Evolutionary conservation across 176 grass and related monocot genomes (phyloP).

Genomic region (Cenchrus fungigraminus): DNA sequence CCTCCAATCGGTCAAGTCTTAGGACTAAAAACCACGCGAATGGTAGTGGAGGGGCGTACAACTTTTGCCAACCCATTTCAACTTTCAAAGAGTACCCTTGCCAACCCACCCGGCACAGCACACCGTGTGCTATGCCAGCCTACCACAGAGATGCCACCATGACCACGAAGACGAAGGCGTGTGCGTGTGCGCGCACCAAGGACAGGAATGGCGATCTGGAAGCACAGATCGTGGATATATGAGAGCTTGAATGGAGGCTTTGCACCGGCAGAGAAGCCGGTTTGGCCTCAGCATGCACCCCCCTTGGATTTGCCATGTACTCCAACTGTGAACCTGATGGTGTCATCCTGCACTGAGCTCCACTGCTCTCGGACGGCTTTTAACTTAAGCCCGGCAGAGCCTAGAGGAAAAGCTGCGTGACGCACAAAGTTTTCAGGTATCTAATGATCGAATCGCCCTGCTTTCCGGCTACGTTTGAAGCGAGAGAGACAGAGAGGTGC

Average conservation of each 20-base stretch:
- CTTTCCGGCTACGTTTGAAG: constrained; percentile 30
- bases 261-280: not conserved
- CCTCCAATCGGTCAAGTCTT: not conserved
- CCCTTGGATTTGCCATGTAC: not conserved
- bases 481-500: not conserved
- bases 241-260: not conserved
- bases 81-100: not conserved
- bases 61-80: constrained; percentile 10
- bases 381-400: not conserved
- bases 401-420: not conserved
- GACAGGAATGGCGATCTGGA: not conserved
- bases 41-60: not conserved
- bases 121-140: not conserved
- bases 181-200: constrained; percentile 16
- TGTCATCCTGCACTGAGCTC: constrained; percentile 47
- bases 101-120: constrained; percentile 6
- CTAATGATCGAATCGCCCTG: constrained; percentile 20
- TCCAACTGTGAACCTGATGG: constrained; percentile 2
- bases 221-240: too few species aligned
- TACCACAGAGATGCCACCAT: not conserved
- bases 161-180: not conserved
- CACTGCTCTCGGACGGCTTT: constrained; percentile 29
- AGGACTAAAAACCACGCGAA: not conserved
- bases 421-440: constrained; percentile 11
- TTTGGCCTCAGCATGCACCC: constrained; percentile 22